These are phyloP conservation scores for Aspergillus udagawae DNA, from an alignment of 2,329 filamentous ascomycete species.

Conservation along the genomic window DNA sequence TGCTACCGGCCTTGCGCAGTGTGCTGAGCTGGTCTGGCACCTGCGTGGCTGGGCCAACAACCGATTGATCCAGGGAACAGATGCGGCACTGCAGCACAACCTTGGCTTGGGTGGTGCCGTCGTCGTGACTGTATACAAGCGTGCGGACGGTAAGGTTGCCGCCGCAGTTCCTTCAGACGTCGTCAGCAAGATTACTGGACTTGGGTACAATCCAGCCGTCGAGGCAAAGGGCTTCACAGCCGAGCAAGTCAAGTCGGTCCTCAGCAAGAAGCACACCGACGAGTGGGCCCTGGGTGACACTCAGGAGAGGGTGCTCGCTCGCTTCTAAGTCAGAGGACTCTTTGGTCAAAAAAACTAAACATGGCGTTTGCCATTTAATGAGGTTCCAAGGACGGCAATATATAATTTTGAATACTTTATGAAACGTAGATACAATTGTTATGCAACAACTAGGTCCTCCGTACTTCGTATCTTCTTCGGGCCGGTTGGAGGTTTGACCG, in stretches of 20 bases:
- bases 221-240: slow-evolving; percentile 84
- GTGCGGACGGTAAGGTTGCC: slow-evolving; percentile 69
- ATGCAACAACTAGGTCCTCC: not conserved
- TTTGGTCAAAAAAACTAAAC: not conserved
- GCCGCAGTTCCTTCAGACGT: slow-evolving; percentile 57
- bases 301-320: slow-evolving; percentile 66
- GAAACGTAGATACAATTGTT: not conserved
- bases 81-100: slow-evolving; percentile 82
- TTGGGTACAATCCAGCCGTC: slow-evolving; percentile 90
- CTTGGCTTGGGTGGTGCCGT: slow-evolving; percentile 86
- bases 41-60: slow-evolving; percentile 95
- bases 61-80: slow-evolving; percentile 64
- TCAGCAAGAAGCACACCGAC: slow-evolving; percentile 65
- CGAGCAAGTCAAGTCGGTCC: slow-evolving; percentile 63
- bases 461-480: not conserved
- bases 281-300: slow-evolving; percentile 78
- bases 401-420: not conserved
- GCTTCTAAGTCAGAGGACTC: slow-evolving; percentile 46
- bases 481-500: not conserved
- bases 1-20: slow-evolving; percentile 91
- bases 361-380: not conserved
- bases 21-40: slow-evolving; percentile 93
- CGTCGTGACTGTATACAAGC: slow-evolving; percentile 83
- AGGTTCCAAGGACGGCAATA: not conserved
- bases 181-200: slow-evolving; percentile 61